These are phyloP conservation scores for Agrostemma githago DNA, from an alignment of 148 eudicot species.

Conservation along the genomic window DNA sequence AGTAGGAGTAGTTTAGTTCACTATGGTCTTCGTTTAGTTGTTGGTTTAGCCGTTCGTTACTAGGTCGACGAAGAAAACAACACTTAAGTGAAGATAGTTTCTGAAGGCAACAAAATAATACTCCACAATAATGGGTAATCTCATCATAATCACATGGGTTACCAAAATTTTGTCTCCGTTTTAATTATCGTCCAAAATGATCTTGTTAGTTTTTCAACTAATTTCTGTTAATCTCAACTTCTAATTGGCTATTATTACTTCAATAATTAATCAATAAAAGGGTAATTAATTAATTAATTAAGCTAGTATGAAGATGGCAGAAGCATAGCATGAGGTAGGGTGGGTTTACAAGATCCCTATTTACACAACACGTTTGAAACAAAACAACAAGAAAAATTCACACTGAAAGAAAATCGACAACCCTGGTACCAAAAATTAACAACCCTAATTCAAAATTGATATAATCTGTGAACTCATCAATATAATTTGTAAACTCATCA, in stretches of 20 bases:
- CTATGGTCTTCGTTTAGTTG: not conserved
- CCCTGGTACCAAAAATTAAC: too few species aligned
- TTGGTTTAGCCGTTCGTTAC: not conserved
- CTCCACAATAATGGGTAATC: constrained; percentile 30
- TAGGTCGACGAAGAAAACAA: constrained; percentile 31
- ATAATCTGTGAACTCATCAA: too few species aligned
- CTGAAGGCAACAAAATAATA: too few species aligned
- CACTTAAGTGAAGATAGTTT: constrained; percentile 26
- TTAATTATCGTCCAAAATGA: too few species aligned
- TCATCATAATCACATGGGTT: constrained; percentile 34
- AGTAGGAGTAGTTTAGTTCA: too few species aligned
- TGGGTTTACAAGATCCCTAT: constrained; percentile 22
- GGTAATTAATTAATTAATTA: constrained; percentile 12
- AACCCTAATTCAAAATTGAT: too few species aligned
- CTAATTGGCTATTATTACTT: constrained; percentile 20
- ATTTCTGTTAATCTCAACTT: constrained; percentile 3
- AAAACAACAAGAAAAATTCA: too few species aligned
- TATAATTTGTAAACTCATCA: too few species aligned
- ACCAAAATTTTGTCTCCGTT: constrained; percentile 10
- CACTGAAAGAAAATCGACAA: too few species aligned
- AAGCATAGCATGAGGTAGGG: constrained; percentile 15
- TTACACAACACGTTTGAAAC: too few species aligned
- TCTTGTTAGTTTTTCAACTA: too few species aligned
- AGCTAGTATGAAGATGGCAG: constrained; percentile 19
- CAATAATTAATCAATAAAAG: constrained; percentile 3